Conservation (phyloP, 2,329 filamentous ascomycete genomes). For the Nectriaceae sp. region DNA sequence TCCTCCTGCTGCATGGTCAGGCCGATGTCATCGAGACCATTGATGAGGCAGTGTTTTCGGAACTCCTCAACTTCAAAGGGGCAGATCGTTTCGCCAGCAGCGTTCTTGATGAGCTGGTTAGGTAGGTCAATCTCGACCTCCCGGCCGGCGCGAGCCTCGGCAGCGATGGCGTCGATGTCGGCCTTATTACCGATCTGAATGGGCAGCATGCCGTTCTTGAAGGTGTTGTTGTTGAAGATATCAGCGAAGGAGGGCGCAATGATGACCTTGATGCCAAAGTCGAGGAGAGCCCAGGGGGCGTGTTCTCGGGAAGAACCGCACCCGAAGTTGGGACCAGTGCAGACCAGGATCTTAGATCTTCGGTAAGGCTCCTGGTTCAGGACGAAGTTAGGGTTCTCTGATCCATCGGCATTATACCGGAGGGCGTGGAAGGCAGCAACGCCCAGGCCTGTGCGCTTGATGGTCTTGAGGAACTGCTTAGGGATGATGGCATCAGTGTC, state of each 20-base stretch:
- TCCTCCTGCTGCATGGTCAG: slow-evolving; percentile 90
- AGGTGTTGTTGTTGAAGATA: slow-evolving; percentile 99
- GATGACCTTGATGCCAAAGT: slow-evolving; percentile 93
- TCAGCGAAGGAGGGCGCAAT: slow-evolving; percentile 76
- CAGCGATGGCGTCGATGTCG: slow-evolving; percentile 69
- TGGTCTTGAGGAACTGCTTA: slow-evolving; percentile 99
- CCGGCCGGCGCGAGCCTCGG: slow-evolving; percentile 74
- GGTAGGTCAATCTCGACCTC: slow-evolving; percentile 90
- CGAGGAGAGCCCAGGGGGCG: slow-evolving; percentile 93
- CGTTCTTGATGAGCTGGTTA: slow-evolving; percentile 79
- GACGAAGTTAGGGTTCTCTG: slow-evolving; percentile 78
- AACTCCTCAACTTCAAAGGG: slow-evolving; percentile 90
- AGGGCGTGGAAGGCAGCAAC: slow-evolving; percentile 83
- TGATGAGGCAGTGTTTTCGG: slow-evolving; percentile 89
- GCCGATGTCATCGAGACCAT: slow-evolving; percentile 94
- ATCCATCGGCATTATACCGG: slow-evolving; percentile 73
- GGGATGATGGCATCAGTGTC: slow-evolving; percentile 99
- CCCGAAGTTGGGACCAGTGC: slow-evolving; percentile 91
- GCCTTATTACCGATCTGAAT: slow-evolving; percentile 70
- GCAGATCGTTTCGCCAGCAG: slow-evolving; percentile 71
- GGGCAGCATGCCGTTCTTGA: slow-evolving; percentile 99
- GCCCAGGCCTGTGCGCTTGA: slow-evolving; percentile 94
- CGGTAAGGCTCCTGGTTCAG: slow-evolving; percentile 91
- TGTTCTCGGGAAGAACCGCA: slow-evolving; percentile 93
- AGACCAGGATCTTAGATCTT: slow-evolving; percentile 83